phyloP scores from a whole-genome alignment of 352 stramenopile genomes.

The Phytopythium delawarense region DNA sequence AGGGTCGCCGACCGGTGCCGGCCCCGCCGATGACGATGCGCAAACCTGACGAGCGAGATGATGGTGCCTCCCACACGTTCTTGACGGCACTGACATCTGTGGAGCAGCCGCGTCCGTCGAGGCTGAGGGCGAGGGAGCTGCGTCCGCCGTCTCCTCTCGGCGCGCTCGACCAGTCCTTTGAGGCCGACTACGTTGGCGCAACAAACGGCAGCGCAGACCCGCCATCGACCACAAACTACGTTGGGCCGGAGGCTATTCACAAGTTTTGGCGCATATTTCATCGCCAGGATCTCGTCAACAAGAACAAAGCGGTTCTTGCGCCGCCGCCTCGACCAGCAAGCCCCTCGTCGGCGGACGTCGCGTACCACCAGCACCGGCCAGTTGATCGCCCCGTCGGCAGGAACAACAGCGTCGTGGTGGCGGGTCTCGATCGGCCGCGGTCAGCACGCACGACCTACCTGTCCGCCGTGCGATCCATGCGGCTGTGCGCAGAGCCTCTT shows the following conservation, averaged over 20 bases:
- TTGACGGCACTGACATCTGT: constrained; percentile 36
- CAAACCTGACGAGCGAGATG: background rate
- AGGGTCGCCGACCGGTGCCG: constrained; percentile 12
- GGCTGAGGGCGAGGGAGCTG: constrained; percentile 16
- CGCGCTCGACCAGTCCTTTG: constrained; percentile 16
- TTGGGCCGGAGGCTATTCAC: constrained; percentile 48
- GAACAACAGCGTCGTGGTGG: background rate
- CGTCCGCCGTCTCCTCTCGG: constrained; percentile 64
- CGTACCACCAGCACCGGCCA: background rate
- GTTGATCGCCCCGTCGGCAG: background rate
- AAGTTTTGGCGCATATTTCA: constrained; percentile 75
- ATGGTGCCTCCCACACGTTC: constrained; percentile 27
- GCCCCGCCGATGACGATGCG: background rate
- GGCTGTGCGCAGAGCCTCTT: constrained; percentile 55
- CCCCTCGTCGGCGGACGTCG: background rate
- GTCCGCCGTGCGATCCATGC: constrained; percentile 48
- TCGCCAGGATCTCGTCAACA: constrained; percentile 51
- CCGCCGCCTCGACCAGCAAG: constrained; percentile 3
- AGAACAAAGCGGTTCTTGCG: constrained; percentile 29
- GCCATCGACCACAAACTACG: constrained; percentile 46
- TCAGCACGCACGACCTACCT: constrained; percentile 65
- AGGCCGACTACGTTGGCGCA: constrained; percentile 15
- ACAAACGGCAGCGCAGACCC: constrained; percentile 4
- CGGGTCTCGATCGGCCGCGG: constrained; percentile 20
- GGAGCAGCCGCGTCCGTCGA: constrained; percentile 14